Evolutionary conservation across 2,329 filamentous ascomycete species (phyloP), one percentile per base, ranked within the genome.

Genomic region (Davidsoniella australis): DNA sequence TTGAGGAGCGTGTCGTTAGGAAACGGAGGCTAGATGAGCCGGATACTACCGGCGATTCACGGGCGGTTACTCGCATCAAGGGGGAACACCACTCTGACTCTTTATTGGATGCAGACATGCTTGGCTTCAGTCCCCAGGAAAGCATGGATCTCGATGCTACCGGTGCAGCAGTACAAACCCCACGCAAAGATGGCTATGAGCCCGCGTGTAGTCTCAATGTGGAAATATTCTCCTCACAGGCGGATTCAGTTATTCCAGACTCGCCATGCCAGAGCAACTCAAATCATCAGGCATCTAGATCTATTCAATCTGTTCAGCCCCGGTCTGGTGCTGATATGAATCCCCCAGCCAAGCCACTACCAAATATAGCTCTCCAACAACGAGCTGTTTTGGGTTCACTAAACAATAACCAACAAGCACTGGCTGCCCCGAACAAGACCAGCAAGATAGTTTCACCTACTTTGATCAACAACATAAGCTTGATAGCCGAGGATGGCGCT

Each of bases 181-280:
- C 47, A 10, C 24, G 49, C 23, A 40, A 40, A 12, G 18, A 12
- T n/a, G 46, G 18, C 16, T 38, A 43, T 7, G 50, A 52, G 5
- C 23, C 43, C 42, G 46, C 37, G 26, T 52, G 46, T 17, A 52
- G 50, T 18, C 42, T 52, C 5, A 37, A 42, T 45, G 50, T 52
- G 5, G 41, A 52, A 38, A 16, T 48, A 10, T 45, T 38, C 23
- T 49, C 46, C 4, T 52, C 50, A 14, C 50, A 52, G 38, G 9
- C 37, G 4, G 39, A 36, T 14, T 41, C 47, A 2, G 47, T 48
- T 10, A 49, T 52, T 16, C 50, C 50, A n/a, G 50, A 52, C 26
- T 52, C 50, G 2, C 50, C 50, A 38, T 20, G 33, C 10, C 43
- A 47, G 38, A 41, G 20, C 3, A 16, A 24, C 12, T 16, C 18